phyloP scores from a whole-genome alignment of 805 yeast genomes.

The Candida nanaspora region DNA sequence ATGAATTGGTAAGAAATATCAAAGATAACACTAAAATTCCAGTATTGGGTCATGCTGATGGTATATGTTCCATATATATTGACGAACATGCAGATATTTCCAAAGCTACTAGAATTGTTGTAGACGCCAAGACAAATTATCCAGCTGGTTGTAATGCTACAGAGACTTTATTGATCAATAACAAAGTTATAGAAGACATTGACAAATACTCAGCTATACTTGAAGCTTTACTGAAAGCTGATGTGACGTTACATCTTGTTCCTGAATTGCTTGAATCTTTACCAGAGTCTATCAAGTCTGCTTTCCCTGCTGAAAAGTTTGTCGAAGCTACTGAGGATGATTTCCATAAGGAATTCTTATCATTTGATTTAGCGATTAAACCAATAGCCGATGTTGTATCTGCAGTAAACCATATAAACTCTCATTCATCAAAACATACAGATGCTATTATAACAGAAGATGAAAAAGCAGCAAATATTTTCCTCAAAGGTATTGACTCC shows the following conservation, averaged over 20 bases:
- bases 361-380: conserved; percentile 74
- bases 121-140: conserved; percentile 90
- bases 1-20: conserved; percentile 79
- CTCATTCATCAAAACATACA: conserved; percentile 93
- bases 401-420: conserved; percentile 83
- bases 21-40: conserved; percentile 90
- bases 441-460: conserved; percentile 83
- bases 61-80: conserved; percentile 84
- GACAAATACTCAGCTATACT: conserved; percentile 11
- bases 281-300: conserved; percentile 10
- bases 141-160: conserved; percentile 99
- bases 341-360: conserved; percentile 77
- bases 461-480: conserved; percentile 62
- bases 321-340: conserved; percentile 55
- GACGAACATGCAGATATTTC: conserved; percentile 70
- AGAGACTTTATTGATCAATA: conserved; percentile 72
- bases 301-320: conserved; percentile 18
- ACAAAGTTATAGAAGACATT: conserved; percentile 21
- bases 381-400: conserved; percentile 49
- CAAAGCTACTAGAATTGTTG: conserved; percentile 68
- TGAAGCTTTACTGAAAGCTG: conserved; percentile 43
- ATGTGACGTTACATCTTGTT: conserved; percentile 70
- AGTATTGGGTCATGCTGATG: conserved; percentile 98
- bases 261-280: conserved; percentile 35
- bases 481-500: conserved; percentile 82